Conservation (phyloP, 306 rosid species). For the Acacia melanoxylon region DNA sequence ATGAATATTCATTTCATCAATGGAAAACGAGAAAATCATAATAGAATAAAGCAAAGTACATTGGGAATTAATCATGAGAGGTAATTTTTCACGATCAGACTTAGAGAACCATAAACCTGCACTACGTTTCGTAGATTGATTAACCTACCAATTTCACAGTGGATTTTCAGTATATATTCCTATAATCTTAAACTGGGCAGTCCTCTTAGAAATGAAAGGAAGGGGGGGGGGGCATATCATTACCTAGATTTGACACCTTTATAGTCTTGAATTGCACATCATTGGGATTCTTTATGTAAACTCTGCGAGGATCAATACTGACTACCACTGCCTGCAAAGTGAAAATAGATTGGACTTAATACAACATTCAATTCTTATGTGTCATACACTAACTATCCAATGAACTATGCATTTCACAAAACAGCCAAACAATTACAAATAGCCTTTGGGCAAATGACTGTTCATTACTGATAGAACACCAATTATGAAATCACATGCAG, state of each 20-base stretch:
- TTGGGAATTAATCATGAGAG: constrained; percentile 1
- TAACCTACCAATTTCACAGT: not conserved
- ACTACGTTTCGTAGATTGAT: not conserved
- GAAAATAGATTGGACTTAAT: constrained; percentile 13
- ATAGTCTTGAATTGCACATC: constrained; percentile 75
- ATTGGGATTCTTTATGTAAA: constrained; percentile 61
- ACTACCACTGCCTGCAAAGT: constrained; percentile 88
- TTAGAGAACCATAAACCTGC: not conserved
- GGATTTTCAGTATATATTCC: constrained; percentile 13
- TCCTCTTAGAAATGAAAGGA: constrained; percentile 1
- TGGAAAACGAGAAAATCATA: not conserved
- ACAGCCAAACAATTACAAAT: no score
- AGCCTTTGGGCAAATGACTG: no score
- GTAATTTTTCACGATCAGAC: not conserved
- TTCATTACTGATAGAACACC: no score
- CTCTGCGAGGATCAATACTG: constrained; percentile 92
- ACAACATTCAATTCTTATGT: constrained; percentile 9
- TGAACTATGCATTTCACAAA: no score
- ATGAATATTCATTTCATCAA: constrained; percentile 8
- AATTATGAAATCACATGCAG: no score
- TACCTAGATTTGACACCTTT: constrained; percentile 67
- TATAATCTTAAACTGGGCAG: not conserved
- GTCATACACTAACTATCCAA: no score
- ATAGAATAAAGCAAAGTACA: not conserved
- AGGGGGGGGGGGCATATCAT: not conserved